Evolutionary conservation across 2,329 filamentous ascomycete genomes (phyloP).

Genomic region (Zelopaecilomyces penicillatus): DNA sequence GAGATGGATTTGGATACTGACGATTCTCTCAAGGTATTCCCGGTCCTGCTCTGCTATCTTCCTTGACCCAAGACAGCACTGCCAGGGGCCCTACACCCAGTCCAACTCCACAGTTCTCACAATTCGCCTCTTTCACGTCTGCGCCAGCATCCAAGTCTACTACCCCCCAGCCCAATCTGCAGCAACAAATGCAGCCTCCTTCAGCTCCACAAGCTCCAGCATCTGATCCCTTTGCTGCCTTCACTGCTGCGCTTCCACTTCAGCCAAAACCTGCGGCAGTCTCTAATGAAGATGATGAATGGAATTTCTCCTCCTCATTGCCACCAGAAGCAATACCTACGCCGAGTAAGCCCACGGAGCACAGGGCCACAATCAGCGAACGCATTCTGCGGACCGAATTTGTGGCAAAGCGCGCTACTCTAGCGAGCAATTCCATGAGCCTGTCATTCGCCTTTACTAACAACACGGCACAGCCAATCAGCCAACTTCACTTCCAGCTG

Average conservation of each 20-base stretch:
- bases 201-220: slow-evolving; percentile 30
- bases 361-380: slow-evolving; percentile 60
- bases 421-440: slow-evolving; percentile 49
- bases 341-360: slow-evolving; percentile 46
- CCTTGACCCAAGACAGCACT: slow-evolving; percentile 51
- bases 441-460: slow-evolving; percentile 81
- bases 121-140: slow-evolving; percentile 48
- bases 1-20: slow-evolving; percentile 10
- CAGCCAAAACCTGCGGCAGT: slow-evolving; percentile 18
- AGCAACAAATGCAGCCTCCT: slow-evolving; percentile 40
- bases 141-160: slow-evolving; percentile 42
- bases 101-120: slow-evolving; percentile 41
- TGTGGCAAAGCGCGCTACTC: slow-evolving; percentile 52
- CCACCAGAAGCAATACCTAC: slow-evolving; percentile 42
- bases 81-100: slow-evolving; percentile 37
- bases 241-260: slow-evolving; percentile 24
- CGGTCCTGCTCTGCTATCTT: slow-evolving; percentile 56
- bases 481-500: slow-evolving; percentile 80
- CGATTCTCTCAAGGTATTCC: slow-evolving; percentile 43
- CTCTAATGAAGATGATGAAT: slow-evolving; percentile 72
- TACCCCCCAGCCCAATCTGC: slow-evolving; percentile 43
- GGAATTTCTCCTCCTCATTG: slow-evolving; percentile 83
- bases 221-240: slow-evolving; percentile 45
- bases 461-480: slow-evolving; percentile 59
- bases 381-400: slow-evolving; percentile 66